Evolutionary conservation across 345 rosid species (phyloP), one percentile per base, ranked within the genome.

Genomic region (Corchorus capsularis): DNA sequence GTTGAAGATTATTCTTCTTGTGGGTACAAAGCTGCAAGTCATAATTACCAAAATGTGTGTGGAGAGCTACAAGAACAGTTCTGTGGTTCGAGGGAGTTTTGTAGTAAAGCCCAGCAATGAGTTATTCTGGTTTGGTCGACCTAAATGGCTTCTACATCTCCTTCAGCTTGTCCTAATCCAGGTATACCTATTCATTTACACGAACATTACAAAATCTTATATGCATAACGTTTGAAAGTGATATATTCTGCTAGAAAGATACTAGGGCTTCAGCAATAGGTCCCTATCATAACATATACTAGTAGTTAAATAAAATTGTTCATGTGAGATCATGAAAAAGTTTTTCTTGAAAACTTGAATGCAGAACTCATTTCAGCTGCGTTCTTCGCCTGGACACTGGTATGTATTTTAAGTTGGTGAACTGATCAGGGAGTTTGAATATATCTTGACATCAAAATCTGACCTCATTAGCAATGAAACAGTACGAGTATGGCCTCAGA

Each of bases 281-380:
- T 17, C 9, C 1, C n/a, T 63, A 13, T 35, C 63, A 15, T 22
- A 59, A 59, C 22, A 54, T 6, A 16, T 2, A n/a, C n/a, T n/a
- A 27, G 27, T 27, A 27, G 27, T 27, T 27, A 27, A 27, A 0
- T 0, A 27, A 27, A 27, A 27, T 27, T 27, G 27, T 17, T 16
- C 8, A 53, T 53, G 12, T 53, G 12, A 19, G 54, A 45, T 41
- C 6, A 6, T 69, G 72, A 19, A 64, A 17, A 37, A 66, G 55
- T 43, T 7, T 46, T 8, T 57, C 27, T 27, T 27, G 27, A 71
- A 52, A 68, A 65, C 64, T 53, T 81, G 67, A 55, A 62, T 69
- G 78, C 79, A 81, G 84, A 81, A 78, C 71, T 81, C 81, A 41
- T 81, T 81, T 78, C 84, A 77, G 73, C 57, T 81, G 81, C 84